Evolutionary conservation across 768 basidiomycete genomes (phyloP), one percentile per base, ranked within the genome.

Genomic region (Hygrophorus pudorinus): DNA sequence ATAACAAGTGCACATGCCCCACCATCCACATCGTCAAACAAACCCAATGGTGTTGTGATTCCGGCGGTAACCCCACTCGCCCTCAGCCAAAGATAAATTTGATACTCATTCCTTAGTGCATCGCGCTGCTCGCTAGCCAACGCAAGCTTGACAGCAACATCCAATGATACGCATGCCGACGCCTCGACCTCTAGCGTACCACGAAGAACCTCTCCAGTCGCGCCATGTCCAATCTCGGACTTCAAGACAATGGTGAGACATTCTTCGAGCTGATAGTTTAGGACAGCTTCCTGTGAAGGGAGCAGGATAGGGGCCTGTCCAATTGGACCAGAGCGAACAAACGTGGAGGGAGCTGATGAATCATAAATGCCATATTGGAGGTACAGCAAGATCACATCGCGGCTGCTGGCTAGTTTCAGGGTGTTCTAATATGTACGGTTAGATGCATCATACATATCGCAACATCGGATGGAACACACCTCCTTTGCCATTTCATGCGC

Each of bases 331-430:
- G 35, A 45, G 18, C 50, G 51, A 47, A 50, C 16, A 45, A 52
- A 52, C 8, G 46, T 44, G 50, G 51, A 39, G 7, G 51, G 50
- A 34, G 29, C 33, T 7, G 51, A 38, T 18, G 50, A 52, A 47
- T 52, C 46, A n/a, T 52, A 52, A 36, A 52, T 21, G n/a, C 42
- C 45, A 35, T 50, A 52, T 20, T 51, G 45, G 37, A 52, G 50
- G 38, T 50, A 50, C 32, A 52, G 17, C 31, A 50, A 40, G 32
- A 52, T 18, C 30, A 50, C 32, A 31, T 47, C 18, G 38, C 44
- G 49, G 30, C n/a, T 28, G 36, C 38, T 50, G 36, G 50, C 51
- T 33, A 50, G 21, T 31, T 37, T 24, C 38, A 52, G 32, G 6
- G 49, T 51, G 14, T 16, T 44, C 51, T 52, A 36, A 32, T 14